Evolutionary conservation across 2,329 filamentous ascomycete species (phyloP), one percentile per base, ranked within the genome.

Genomic region (Tolypocladium tropicale): DNA sequence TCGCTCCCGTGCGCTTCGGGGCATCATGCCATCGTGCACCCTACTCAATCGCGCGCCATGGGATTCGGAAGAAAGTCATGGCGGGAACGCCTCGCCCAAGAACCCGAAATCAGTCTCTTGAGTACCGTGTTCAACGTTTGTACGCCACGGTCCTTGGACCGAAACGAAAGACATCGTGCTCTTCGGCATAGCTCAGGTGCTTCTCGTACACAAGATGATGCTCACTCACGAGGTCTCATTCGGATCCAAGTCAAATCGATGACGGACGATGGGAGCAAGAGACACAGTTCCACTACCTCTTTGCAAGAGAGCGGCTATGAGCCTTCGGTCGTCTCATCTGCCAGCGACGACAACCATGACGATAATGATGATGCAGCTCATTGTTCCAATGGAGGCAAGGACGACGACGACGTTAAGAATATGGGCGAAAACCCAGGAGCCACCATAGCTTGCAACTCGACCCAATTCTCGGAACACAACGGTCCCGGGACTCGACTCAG

Each of bases 41-140:
- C 18, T 1, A 46, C 33, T 49, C 55, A 25, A n/a, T 32, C 21
- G n/a, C 11, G 14, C 18, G 36, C 39, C 12, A 63, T 63, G 60
- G 57, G 56, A 3, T 53, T 56, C 30, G 54, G 59, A 46, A 60
- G 56, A 36, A 58, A 57, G 30, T 52, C 55, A n/a, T 46, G 48
- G 28, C 48, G 46, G 36, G 56, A 52, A 39, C 49, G 53, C 41
- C 46, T 51, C 25, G 49, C 51, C 6, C 53, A 56, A 50, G 54
- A 52, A 33, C 56, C 52, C 6, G 55, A 58, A 30, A 54, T 62
- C 53, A 57, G 59, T 50, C 55, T 64, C 6, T 55, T 64, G 39
- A 53, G 55, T 23, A 52, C 58, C 25, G 54, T 57, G 37, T 63
- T 64, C 57, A 60, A 62, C 53, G 21, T 64, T 18, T 60, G 60